These are phyloP conservation scores for Pezicula neosporulosa DNA, from an alignment of 2,329 filamentous ascomycete genomes.

Conservation along the genomic window DNA sequence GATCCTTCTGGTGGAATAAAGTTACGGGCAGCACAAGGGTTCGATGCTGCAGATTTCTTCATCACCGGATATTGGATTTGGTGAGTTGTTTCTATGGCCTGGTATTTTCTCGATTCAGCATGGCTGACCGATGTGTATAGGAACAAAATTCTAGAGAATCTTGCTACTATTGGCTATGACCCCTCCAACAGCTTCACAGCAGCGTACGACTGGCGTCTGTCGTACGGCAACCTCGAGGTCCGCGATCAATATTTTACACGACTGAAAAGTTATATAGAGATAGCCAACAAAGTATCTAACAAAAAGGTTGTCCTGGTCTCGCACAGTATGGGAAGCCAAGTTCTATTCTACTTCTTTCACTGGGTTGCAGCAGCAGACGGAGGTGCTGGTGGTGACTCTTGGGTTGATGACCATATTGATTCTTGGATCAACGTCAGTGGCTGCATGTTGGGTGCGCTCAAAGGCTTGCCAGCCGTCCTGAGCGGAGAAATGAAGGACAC, in stretches of 20 bases:
- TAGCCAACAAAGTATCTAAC: slow-evolving; percentile 67
- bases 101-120: background rate
- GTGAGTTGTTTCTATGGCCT: slow-evolving; percentile 74
- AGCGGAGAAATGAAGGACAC: slow-evolving; percentile 99
- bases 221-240: slow-evolving; percentile 83
- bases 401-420: slow-evolving; percentile 88
- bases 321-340: slow-evolving; percentile 97
- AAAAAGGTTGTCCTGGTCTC: slow-evolving; percentile 84
- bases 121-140: background rate
- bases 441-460: slow-evolving; percentile 93
- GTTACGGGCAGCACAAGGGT: slow-evolving; percentile 88
- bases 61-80: slow-evolving; percentile 87
- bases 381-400: slow-evolving; percentile 76
- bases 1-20: slow-evolving; percentile 83
- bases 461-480: slow-evolving; percentile 84
- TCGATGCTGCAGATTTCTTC: slow-evolving; percentile 97
- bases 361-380: slow-evolving; percentile 77
- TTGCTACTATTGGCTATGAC: slow-evolving; percentile 94
- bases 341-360: slow-evolving; percentile 76
- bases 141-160: slow-evolving; percentile 97
- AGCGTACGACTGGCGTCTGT: slow-evolving; percentile 87
- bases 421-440: slow-evolving; percentile 98
- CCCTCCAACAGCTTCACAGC: slow-evolving; percentile 71
- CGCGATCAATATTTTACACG: slow-evolving; percentile 93
- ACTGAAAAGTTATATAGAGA: slow-evolving; percentile 86